Percentiles rank a stretch among this genome's conserved stretches.
Evolutionary conservation across 2,329 filamentous ascomycete species (phyloP).

Genomic region (Thielaviopsis populi): DNA sequence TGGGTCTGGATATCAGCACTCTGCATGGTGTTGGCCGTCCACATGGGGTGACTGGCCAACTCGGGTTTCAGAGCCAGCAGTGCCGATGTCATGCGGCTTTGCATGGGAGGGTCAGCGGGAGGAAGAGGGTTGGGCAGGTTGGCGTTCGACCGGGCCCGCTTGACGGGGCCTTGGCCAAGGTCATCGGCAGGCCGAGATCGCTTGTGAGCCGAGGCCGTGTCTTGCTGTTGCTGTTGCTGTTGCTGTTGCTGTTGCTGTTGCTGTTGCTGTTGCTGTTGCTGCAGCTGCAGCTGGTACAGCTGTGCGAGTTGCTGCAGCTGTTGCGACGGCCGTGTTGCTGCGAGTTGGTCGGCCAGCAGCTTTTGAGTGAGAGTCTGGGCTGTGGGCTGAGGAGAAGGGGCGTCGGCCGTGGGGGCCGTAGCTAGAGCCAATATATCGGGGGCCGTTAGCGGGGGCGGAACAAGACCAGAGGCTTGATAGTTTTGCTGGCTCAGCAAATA

Average conservation of each 20-base stretch:
- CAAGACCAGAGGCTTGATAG: not conserved
- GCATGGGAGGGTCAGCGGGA: constrained; percentile 1
- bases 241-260: not conserved
- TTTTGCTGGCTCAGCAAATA: not conserved
- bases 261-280: not conserved
- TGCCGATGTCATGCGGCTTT: constrained; percentile 5
- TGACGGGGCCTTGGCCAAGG: not conserved
- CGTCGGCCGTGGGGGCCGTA: not conserved
- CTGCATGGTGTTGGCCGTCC: not conserved
- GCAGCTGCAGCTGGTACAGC: not conserved
- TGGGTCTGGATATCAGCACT: not conserved
- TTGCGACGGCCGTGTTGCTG: not conserved
- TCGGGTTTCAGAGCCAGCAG: constrained; percentile 8
- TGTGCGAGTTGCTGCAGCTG: not conserved
- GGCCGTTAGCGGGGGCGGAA: not conserved
- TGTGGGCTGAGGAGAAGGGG: not conserved
- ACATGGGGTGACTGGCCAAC: constrained; percentile 9
- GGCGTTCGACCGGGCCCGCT: not conserved
- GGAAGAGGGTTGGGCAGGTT: constrained; percentile 1
- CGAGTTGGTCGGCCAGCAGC: not conserved
- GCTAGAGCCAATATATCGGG: not conserved
- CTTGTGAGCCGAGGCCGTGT: not conserved
- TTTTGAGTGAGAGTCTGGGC: not conserved
- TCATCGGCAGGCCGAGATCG: not conserved
- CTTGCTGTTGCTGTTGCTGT: not conserved